Base-by-base conservation (phyloP, 139 green algal genomes). In the Pleodorina starrii region DNA sequence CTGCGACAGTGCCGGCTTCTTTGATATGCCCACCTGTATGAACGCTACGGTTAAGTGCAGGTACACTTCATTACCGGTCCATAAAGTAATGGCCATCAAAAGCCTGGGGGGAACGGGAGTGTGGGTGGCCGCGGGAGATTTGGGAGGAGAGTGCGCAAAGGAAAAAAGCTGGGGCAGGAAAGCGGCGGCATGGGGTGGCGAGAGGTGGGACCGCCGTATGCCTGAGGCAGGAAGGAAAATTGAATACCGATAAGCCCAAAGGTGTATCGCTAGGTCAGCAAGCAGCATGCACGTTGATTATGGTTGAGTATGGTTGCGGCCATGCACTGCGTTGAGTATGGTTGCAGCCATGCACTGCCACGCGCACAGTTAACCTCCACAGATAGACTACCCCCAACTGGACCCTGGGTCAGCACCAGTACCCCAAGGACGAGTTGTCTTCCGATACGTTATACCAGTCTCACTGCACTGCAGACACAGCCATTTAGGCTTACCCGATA, bases 1-100 rank as follows among this genome's bases (percentile, higher is more conserved):
- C n/a, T n/a, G n/a, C n/a, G n/a, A n/a, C n/a, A n/a, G n/a, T n/a
- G n/a, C n/a, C n/a, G n/a, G n/a, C n/a, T n/a, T n/a, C n/a, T n/a
- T n/a, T n/a, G n/a, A n/a, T n/a, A n/a, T n/a, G n/a, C n/a, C n/a
- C 73, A 90, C 82, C 91, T 99, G 98, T 29, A 99, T 99, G 93
- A 99, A 99, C 14, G 97, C 96, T 3, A 99, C 97, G 17, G 93
- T 97, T 21, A 99, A 94, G 91, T 99, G 99, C 17, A 99, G 86
- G 93, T 99, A 99, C 29, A 98, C 96, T 12, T 96, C 93, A 89
- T 99, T 99, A 87, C 95, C 96, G 17, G 97, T 94, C 96, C 96
- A 99, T 32, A 99, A 93, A 5, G 93, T 97, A 2, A 94, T 32
- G 29, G 97, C 96, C 93, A 98, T 99, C 66, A 98, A 96, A 10